Conservation (phyloP, 140 eudicot species). For the Anethum foeniculum region DNA sequence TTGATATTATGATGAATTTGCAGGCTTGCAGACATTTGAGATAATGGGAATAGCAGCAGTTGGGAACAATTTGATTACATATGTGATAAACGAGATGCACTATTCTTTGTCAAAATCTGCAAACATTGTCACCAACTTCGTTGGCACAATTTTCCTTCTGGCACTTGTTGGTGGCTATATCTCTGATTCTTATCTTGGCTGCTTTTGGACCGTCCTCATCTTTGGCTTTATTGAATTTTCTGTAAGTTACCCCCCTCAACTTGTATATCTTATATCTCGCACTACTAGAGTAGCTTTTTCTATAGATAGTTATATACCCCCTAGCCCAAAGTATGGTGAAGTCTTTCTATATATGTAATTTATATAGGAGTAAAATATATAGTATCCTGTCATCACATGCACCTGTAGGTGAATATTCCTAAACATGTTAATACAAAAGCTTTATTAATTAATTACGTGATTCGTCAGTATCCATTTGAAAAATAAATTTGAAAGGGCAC, state of each 20-base stretch:
- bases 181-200: conserved; percentile 86
- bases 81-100: conserved; percentile 90
- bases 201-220: conserved; percentile 96
- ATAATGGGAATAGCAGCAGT: conserved; percentile 96
- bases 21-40: conserved; percentile 90
- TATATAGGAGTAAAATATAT: not conserved
- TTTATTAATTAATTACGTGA: not conserved
- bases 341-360: not conserved
- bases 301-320: not conserved
- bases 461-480: not conserved
- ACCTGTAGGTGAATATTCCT: conserved; percentile 4
- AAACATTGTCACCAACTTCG: conserved; percentile 80
- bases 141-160: conserved; percentile 82
- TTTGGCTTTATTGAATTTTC: conserved; percentile 94
- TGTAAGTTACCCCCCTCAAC: conserved; percentile 28
- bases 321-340: not conserved
- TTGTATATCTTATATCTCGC: not conserved
- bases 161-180: conserved; percentile 86
- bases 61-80: conserved; percentile 88
- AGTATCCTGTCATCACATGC: not conserved
- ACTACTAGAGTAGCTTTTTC: not conserved
- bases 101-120: conserved; percentile 73
- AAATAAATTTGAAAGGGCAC: not conserved
- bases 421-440: not conserved
- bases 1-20: not conserved